phyloP scores from a whole-genome alignment of 2,329 filamentous ascomycete genomes.

The Balansia obtecta region DNA sequence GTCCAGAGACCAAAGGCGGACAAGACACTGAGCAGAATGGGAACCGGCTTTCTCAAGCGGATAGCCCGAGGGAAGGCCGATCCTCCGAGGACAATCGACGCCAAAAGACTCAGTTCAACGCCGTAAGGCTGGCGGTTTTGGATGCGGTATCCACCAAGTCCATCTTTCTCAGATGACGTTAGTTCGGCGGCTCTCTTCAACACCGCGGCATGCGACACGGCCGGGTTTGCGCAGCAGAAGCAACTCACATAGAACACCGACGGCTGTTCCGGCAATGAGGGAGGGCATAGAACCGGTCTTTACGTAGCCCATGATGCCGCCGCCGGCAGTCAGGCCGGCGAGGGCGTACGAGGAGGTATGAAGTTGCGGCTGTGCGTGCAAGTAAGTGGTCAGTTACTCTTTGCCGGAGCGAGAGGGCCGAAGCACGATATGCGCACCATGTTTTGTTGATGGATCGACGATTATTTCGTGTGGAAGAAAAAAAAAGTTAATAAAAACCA shows the following conservation, averaged over 20 bases:
- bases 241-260: conserved; percentile 53
- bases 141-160: conserved; percentile 70
- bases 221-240: not conserved
- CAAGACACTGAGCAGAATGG: conserved; percentile 64
- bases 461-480: not conserved
- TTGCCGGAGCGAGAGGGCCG: not conserved
- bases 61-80: conserved; percentile 80
- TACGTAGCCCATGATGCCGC: conserved; percentile 77
- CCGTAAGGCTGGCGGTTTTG: conserved; percentile 67
- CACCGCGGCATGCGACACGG: not conserved
- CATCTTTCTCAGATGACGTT: conserved; percentile 39
- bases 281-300: conserved; percentile 80
- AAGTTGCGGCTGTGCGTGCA: conserved; percentile 11
- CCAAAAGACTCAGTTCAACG: conserved; percentile 77
- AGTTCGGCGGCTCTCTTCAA: not conserved
- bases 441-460: not conserved
- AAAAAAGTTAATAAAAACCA: too few relatives aligned
- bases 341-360: conserved; percentile 61
- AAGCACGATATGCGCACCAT: not conserved
- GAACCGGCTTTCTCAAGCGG: conserved; percentile 72
- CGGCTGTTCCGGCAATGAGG: conserved; percentile 69
- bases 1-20: conserved; percentile 67
- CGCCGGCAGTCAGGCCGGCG: conserved; percentile 69
- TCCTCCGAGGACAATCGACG: conserved; percentile 72
- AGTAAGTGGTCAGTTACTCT: not conserved